Evolutionary conservation across 306 rosid species (phyloP), one percentile per base, ranked within the genome.

Genomic region (Herpetospermum pedunculosum): DNA sequence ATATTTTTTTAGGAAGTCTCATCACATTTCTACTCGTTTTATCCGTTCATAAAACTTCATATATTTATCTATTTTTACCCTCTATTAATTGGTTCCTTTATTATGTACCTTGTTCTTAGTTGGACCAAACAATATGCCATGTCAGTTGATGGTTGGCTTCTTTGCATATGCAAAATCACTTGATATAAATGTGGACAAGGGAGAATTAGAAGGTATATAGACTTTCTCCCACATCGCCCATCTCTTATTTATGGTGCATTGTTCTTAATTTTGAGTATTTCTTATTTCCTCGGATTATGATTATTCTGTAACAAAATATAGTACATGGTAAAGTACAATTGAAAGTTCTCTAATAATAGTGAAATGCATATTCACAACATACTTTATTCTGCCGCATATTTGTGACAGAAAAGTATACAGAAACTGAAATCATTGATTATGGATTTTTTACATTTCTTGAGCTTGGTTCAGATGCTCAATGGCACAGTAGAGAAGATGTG

Each of bases 121-220:
- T 84, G 99, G 90, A 77, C 91, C 96, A 43, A 87, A 71, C 75
- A 82, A 87, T 75, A 87, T 94, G 81, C 96, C 97, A 53, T 94
- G 89, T 78, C 98, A 94, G 87, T 77, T 91, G 88, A 91, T 93
- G 98, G 91, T 93, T 76, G 98, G 97, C 68, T 94, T 94, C 85
- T 85, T 79, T 69, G 97, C 96, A 12, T 89, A 85, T 77, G 97
- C 98, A 75, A 91, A 86, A 74, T 89, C 97, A 28, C 83, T 85
- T 8, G 92, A 82, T 69, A 89, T 93, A 81, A 86, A 71, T 49
- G 92, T 94, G 47, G 97, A 89, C 84, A 84, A 86, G 81, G 78
- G 76, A 60, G 98, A 89, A 86, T 81, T 89, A 77, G 98, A 91
- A 87, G 97, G 98, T 94, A 84, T 72, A 59, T 77, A 35, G 4